These are phyloP conservation scores for Kwoniella heveanensis DNA, from an alignment of 768 basidiomycete genomes.

Conservation along the genomic window DNA sequence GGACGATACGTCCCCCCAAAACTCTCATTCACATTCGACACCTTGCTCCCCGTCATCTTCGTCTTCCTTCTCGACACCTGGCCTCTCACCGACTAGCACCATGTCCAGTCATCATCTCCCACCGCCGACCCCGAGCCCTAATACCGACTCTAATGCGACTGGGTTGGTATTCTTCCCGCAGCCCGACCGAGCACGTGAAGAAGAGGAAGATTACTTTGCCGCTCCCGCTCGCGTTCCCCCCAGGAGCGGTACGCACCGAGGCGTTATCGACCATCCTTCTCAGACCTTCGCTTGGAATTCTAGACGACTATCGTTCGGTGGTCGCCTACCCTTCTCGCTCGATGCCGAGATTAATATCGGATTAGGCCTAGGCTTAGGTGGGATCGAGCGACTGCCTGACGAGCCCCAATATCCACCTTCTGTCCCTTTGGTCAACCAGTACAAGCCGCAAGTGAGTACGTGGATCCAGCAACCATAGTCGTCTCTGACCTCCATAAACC, in stretches of 20 bases:
- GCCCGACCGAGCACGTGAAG: not conserved
- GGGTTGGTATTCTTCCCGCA: constrained; percentile 9
- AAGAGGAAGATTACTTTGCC: constrained; percentile 5
- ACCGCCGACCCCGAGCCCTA: not conserved
- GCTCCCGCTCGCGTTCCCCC: not conserved
- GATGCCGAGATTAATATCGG: not conserved
- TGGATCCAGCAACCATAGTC: not conserved
- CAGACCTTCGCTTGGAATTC: not conserved
- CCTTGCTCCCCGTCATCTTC: no score
- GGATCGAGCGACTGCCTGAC: constrained; percentile 5
- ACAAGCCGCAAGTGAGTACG: not conserved
- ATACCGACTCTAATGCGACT: not conserved
- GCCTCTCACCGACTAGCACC: constrained; percentile 1
- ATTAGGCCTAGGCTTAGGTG: not conserved
- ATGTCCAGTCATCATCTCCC: constrained; percentile 3
- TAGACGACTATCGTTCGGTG: not conserved
- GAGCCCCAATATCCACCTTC: constrained; percentile 10
- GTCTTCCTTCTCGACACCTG: not conserved
- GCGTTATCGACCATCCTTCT: no score
- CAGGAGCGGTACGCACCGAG: not conserved
- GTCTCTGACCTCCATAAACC: no score
- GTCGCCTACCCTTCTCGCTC: not conserved
- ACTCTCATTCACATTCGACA: not conserved
- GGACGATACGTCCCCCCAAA: not conserved
- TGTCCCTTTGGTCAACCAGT: not conserved